Evolutionary conservation across 768 basidiomycete species (phyloP).

Genomic region (Guyanaporus albipodus): DNA sequence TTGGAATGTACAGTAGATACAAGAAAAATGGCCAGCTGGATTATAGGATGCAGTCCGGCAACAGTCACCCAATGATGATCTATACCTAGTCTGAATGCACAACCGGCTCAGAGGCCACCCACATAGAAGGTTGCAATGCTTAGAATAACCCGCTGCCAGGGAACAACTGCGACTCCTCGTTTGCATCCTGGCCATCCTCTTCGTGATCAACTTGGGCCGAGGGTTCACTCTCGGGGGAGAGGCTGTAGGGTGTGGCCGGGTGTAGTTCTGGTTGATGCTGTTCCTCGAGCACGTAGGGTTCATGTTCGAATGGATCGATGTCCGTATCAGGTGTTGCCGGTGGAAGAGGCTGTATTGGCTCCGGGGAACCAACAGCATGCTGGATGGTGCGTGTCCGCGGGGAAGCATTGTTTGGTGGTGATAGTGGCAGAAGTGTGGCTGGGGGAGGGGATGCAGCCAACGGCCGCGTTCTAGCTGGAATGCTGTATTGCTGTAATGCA

Average conservation of each 20-base stretch:
- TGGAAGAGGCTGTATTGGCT: slow-evolving; percentile 14
- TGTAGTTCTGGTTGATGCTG: slow-evolving; percentile 7
- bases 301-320: slow-evolving; percentile 33
- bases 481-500: slow-evolving; percentile 10
- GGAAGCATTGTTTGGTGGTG: slow-evolving; percentile 1
- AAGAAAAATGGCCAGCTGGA: slow-evolving; percentile 12
- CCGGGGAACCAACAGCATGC: slow-evolving; percentile 7
- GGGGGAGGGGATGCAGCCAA: slow-evolving; percentile 13
- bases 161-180: slow-evolving; percentile 38
- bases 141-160: slow-evolving; percentile 43
- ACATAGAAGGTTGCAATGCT: slow-evolving; percentile 2
- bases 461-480: slow-evolving; percentile 7
- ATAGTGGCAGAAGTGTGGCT: slow-evolving; percentile 8
- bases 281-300: slow-evolving; percentile 25
- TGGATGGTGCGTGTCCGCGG: slow-evolving; percentile 6
- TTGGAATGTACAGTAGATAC: slow-evolving; percentile 22
- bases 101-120: neutral
- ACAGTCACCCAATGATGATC: slow-evolving; percentile 8
- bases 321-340: slow-evolving; percentile 27
- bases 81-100: slow-evolving; percentile 6
- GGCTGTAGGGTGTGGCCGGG: slow-evolving; percentile 23
- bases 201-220: slow-evolving; percentile 10
- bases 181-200: slow-evolving; percentile 21
- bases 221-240: slow-evolving; percentile 23
- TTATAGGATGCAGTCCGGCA: slow-evolving; percentile 11